These are phyloP conservation scores for Rhodosporidiobolus odoratus DNA, from an alignment of 768 basidiomycete genomes.

Conservation along the genomic window DNA sequence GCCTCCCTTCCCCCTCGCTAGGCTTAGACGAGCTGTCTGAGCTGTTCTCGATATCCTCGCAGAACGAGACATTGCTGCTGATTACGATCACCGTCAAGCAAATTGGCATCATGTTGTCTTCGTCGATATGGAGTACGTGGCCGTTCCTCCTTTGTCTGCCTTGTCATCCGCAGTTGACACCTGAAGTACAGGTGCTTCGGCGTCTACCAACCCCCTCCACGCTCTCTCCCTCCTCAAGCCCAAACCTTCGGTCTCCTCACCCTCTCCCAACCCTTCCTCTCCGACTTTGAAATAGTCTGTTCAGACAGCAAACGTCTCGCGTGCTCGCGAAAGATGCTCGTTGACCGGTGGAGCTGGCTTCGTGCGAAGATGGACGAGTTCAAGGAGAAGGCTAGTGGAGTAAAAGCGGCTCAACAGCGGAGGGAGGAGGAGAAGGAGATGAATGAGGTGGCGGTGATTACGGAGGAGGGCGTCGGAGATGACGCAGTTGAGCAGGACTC, in stretches of 20 bases:
- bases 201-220: conserved; percentile 78
- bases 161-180: conserved; percentile 85
- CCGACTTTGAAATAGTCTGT: conserved; percentile 88
- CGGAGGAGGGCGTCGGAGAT: conserved; percentile 23
- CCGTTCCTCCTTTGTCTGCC: conserved; percentile 75
- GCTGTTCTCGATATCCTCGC: not conserved
- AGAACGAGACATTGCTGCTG: conserved; percentile 74
- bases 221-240: conserved; percentile 60
- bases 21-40: not conserved
- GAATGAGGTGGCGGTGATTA: conserved; percentile 22
- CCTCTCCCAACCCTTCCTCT: conserved; percentile 47
- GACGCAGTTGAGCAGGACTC: not conserved
- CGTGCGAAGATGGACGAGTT: conserved; percentile 39
- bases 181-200: conserved; percentile 84
- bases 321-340: conserved; percentile 76
- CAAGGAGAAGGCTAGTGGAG: conserved; percentile 9
- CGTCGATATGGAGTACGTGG: conserved; percentile 46
- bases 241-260: conserved; percentile 79
- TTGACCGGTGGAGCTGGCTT: conserved; percentile 96
- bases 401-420: conserved; percentile 8
- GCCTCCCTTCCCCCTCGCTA: conserved; percentile 13
- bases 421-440: conserved; percentile 1
- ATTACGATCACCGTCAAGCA: conserved; percentile 82
- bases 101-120: conserved; percentile 53
- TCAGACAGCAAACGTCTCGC: conserved; percentile 78